Conservation (phyloP, 2,329 filamentous ascomycete genomes). For the Ophiobolus disseminans region DNA sequence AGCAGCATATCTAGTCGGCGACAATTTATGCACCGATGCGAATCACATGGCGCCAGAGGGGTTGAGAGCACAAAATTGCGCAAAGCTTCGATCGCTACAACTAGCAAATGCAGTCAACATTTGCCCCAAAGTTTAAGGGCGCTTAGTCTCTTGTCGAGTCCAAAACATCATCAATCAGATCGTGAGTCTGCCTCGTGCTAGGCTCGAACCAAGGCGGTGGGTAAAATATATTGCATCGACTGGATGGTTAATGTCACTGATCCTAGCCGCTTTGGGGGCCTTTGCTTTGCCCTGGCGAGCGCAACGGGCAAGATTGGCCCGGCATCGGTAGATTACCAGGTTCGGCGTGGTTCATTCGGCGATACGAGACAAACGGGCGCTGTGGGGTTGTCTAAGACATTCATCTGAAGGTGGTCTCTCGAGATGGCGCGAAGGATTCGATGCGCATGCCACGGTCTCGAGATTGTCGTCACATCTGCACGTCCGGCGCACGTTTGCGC, state of each 20-base stretch:
- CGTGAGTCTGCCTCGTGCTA: conserved; percentile 17
- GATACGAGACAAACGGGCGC: not conserved
- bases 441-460: no score
- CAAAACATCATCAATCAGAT: conserved; percentile 19
- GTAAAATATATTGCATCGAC: conserved; percentile 10
- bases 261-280: conserved; percentile 10
- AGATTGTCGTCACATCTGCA: no score
- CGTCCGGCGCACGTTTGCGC: no score
- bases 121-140: conserved; percentile 6
- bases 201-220: conserved; percentile 7
- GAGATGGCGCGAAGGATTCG: no score
- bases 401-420: no score
- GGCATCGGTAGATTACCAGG: conserved; percentile 4
- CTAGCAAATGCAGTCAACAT: not conserved
- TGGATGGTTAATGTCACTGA: conserved; percentile 11
- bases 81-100: not conserved
- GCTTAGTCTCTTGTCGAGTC: conserved; percentile 4
- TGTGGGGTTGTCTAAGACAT: no score
- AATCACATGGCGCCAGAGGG: not conserved
- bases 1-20: not conserved
- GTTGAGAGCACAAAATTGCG: not conserved
- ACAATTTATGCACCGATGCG: not conserved
- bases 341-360: not conserved
- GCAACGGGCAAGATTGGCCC: conserved; percentile 3
- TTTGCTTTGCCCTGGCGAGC: conserved; percentile 1